These are phyloP conservation scores for Coemansia sp. DNA, from an alignment of 371 early-diverging fungal species.

Conservation along the genomic window DNA sequence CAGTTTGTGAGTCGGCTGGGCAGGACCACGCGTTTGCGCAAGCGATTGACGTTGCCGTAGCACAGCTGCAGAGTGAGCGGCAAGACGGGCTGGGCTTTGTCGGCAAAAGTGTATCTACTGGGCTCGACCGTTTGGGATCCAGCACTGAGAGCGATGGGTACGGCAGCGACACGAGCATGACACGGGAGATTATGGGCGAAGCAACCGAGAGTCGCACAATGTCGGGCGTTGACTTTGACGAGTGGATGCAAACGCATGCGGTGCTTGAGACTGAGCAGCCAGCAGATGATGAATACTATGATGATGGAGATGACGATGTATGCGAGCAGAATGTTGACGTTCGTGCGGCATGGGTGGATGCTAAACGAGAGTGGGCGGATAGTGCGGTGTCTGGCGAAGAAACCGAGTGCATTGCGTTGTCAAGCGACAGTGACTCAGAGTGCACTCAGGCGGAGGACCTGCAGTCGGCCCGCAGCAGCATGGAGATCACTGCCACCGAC, in stretches of 20 bases:
- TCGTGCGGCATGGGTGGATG: neutral
- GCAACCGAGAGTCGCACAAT: neutral
- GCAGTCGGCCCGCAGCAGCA: neutral
- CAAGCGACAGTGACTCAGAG: neutral
- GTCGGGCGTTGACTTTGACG: slow-evolving; percentile 8
- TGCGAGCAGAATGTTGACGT: neutral
- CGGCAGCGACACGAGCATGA: neutral
- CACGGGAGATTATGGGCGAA: neutral
- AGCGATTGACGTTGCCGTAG: neutral
- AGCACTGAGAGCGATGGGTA: neutral
- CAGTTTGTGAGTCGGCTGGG: neutral
- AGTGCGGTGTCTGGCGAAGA: neutral
- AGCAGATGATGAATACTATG: neutral
- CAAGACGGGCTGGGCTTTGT: neutral
- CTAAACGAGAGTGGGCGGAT: neutral
- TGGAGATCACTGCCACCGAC: neutral
- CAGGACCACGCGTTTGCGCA: neutral
- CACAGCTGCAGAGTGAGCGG: neutral
- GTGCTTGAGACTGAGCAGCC: neutral
- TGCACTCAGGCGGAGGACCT: neutral
- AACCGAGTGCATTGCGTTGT: neutral
- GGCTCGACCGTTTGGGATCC: too few species aligned
- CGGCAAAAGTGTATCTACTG: too few species aligned
- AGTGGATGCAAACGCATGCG: slow-evolving; percentile 1
- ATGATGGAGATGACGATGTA: neutral